A percentile compares a stretch with the other conserved stretches of the same genome.
phyloP scores from a whole-genome alignment of 208 protist genomes.

The Trypanosomatidae sp. region DNA sequence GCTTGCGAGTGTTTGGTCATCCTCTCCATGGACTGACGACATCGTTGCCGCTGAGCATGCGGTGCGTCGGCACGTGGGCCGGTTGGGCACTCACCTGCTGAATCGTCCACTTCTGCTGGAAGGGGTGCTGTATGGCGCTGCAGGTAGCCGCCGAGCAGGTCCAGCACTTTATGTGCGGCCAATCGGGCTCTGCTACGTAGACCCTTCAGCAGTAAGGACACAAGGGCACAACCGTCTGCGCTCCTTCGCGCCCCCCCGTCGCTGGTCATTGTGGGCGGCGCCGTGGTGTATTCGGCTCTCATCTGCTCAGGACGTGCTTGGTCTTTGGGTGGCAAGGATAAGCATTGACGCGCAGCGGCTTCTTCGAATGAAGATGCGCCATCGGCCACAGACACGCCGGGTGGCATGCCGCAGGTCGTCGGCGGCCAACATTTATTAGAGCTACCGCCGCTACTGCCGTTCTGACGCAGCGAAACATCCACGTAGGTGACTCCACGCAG shows the following conservation, averaged over 20 bases:
- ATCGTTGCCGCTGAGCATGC: neutral
- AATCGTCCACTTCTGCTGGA: neutral
- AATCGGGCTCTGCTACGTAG: neutral
- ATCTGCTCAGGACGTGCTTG: neutral
- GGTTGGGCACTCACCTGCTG: neutral
- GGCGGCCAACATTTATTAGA: neutral
- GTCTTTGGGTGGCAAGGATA: neutral
- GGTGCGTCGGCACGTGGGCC: neutral
- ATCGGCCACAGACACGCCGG: neutral
- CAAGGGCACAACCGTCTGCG: neutral
- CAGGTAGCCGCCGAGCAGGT: neutral
- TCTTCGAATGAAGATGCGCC: neutral
- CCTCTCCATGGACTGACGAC: neutral
- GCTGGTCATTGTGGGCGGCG: neutral
- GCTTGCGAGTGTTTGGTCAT: neutral
- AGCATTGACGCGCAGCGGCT: neutral
- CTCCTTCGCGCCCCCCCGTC: neutral
- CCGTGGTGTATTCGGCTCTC: neutral
- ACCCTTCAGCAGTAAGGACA: neutral
- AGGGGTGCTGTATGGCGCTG: neutral
- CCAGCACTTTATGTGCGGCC: neutral
- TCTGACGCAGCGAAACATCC: neutral
- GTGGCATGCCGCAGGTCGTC: neutral
- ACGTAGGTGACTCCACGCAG: neutral
- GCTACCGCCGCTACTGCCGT: neutral